A percentile compares a stretch with the other conserved stretches of the same genome.
Evolutionary conservation across 2,329 filamentous ascomycete genomes (phyloP).

Genomic region (Balansia obtecta): DNA sequence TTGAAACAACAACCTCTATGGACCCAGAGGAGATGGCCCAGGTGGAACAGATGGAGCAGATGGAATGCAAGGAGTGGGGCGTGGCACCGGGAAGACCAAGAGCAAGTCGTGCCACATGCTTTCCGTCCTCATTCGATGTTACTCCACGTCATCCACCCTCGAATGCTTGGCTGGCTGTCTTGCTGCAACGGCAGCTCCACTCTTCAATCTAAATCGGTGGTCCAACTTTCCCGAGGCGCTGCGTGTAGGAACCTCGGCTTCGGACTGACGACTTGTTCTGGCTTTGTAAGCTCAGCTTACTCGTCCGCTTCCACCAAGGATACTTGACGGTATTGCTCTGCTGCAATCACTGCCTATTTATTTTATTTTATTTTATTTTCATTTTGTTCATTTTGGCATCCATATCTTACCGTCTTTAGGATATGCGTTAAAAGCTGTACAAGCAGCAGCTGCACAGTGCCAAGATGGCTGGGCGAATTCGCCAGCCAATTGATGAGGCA

Average conservation of each 20-base stretch:
- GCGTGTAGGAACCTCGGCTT: conserved; percentile 1
- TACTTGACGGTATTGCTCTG: neutral
- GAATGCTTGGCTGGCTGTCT: neutral
- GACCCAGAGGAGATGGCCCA: too few species aligned
- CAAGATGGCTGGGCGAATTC: conserved; percentile 70
- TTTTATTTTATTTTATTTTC: neutral
- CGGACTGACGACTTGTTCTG: neutral
- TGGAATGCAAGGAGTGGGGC: neutral
- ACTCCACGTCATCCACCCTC: too few species aligned
- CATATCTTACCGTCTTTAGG: neutral
- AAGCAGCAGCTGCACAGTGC: neutral
- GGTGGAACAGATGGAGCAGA: too few species aligned
- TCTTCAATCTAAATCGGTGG: neutral
- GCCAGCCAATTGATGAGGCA: conserved; percentile 78
- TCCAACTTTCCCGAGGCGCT: neutral
- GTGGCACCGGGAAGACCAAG: too few species aligned
- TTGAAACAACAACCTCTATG: too few species aligned
- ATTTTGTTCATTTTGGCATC: too few species aligned
- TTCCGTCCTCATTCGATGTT: too few species aligned
- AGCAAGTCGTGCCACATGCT: too few species aligned
- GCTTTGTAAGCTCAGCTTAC: neutral
- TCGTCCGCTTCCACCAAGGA: neutral
- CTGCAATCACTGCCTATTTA: neutral
- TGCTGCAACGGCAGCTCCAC: neutral
- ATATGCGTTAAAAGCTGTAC: neutral